A percentile compares a stretch with the other conserved stretches of the same genome.
These are phyloP conservation scores for Stagonosporopsis vannaccii DNA, from an alignment of 2,329 filamentous ascomycete species.

Conservation along the genomic window DNA sequence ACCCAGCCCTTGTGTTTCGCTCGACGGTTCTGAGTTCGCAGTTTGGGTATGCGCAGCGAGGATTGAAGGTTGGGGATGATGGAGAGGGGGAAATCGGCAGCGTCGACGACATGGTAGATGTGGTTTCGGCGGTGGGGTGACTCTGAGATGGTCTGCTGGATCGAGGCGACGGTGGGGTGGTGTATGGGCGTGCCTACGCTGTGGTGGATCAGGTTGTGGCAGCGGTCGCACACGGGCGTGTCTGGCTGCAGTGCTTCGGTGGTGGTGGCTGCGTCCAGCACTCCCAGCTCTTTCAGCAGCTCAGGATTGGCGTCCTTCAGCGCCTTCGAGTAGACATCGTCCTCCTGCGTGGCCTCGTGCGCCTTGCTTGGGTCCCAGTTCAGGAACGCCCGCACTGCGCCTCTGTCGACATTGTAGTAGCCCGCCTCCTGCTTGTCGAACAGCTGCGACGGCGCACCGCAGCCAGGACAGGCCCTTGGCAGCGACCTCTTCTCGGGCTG, in stretches of 20 bases:
- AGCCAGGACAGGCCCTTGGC: slow-evolving; percentile 66
- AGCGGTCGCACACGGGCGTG: slow-evolving; percentile 81
- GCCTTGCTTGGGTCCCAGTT: slow-evolving; percentile 31
- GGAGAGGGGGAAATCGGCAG: slow-evolving; percentile 96
- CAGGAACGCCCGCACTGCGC: slow-evolving; percentile 54
- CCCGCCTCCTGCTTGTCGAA: slow-evolving; percentile 63
- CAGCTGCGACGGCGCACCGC: slow-evolving; percentile 67
- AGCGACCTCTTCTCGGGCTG: slow-evolving; percentile 38
- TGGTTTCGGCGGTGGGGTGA: slow-evolving; percentile 92
- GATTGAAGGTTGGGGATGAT: slow-evolving; percentile 78
- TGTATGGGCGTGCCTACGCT: slow-evolving; percentile 73
- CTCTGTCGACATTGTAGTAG: slow-evolving; percentile 62
- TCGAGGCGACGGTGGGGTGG: slow-evolving; percentile 81
- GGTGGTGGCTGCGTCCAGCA: slow-evolving; percentile 28
- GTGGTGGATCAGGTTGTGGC: slow-evolving; percentile 82
- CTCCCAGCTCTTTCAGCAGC: slow-evolving; percentile 40
- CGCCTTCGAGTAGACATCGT: slow-evolving; percentile 48
- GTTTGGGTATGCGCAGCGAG: slow-evolving; percentile 72
- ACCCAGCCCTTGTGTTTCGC: slow-evolving; percentile 72
- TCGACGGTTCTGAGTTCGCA: slow-evolving; percentile 82
- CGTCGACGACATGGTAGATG: slow-evolving; percentile 93
- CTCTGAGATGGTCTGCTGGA: slow-evolving; percentile 84
- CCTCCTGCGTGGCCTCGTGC: slow-evolving; percentile 37
- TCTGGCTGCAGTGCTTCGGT: slow-evolving; percentile 27
- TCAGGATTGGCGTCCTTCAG: slow-evolving; percentile 40